Evolutionary conservation across 2,329 filamentous ascomycete species (phyloP).

Genomic region (Zymoseptoria tritici): DNA sequence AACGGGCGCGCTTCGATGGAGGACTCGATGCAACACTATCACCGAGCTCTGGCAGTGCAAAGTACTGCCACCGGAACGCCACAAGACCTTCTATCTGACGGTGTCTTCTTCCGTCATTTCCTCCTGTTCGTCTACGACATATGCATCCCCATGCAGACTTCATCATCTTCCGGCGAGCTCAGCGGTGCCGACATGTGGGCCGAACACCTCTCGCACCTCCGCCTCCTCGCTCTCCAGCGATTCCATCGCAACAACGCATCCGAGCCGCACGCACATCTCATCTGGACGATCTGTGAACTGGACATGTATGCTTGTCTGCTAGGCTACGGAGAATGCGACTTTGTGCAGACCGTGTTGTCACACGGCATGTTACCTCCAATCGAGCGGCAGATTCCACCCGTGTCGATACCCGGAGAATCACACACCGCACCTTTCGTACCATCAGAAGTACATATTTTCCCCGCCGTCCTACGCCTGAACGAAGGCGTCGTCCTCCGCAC

Average conservation of each 20-base stretch:
- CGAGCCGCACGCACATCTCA: slow-evolving; percentile 40
- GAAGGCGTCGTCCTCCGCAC: slow-evolving; percentile 40
- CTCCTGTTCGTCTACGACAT: slow-evolving; percentile 52
- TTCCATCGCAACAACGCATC: slow-evolving; percentile 34
- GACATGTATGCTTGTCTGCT: slow-evolving; percentile 51
- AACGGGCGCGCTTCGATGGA: slow-evolving; percentile 38
- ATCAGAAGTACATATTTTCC: slow-evolving; percentile 21
- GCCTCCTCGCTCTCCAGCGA: slow-evolving; percentile 44
- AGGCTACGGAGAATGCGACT: slow-evolving; percentile 45
- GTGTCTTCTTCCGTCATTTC: slow-evolving; percentile 51
- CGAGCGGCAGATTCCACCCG: slow-evolving; percentile 19
- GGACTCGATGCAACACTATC: slow-evolving; percentile 48
- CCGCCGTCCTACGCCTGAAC: slow-evolving; percentile 39
- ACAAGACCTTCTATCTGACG: slow-evolving; percentile 49
- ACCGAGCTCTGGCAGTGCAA: slow-evolving; percentile 39
- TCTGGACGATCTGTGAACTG: slow-evolving; percentile 49
- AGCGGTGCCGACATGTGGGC: slow-evolving; percentile 45
- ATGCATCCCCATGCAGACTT: slow-evolving; percentile 21
- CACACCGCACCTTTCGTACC: slow-evolving; percentile 12
- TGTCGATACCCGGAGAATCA: slow-evolving; percentile 5
- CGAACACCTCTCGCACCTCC: slow-evolving; percentile 46
- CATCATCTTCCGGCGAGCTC: slow-evolving; percentile 10
- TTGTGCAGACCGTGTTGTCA: slow-evolving; percentile 42
- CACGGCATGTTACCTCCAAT: slow-evolving; percentile 41
- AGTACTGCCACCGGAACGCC: slow-evolving; percentile 40